Evolutionary conservation across 164 flowering plant genomes (phyloP), one percentile per base, ranked within the genome.

Genomic region (Taxillus chinensis): DNA sequence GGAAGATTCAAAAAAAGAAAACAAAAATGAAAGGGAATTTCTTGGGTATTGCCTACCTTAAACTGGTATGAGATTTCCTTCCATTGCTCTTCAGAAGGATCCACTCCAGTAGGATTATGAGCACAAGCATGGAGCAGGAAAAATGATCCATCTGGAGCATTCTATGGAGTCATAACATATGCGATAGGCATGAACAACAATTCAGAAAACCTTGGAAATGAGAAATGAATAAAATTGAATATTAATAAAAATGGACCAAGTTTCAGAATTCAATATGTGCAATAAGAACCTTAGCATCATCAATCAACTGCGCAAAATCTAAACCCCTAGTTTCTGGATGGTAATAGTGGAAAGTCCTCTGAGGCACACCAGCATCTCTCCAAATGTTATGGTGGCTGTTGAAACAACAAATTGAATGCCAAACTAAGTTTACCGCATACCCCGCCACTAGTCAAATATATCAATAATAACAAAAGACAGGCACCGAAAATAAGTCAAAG

Each of bases 91-190:
- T 82, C 95, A 48, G 97, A 54, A 62, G 99, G 99, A 77, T 93
- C 99, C 42, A 93, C 99, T 64, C 99, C 99, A 66, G 99, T 93
- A 63, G 99, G 99, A 75, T 93, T 93, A 68, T 93, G 99, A 69
- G 99, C 99, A 78, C 97, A 93, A 7, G 98, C 98, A 75, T 93
- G 98, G 61, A 93, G 90, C 67, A 93, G 77, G 75, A 92, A 86
- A 79, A 93, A 83, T 8, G 98, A 88, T 2, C 98, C 97, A 71
- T 76, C 81, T 64, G 99, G 99, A 64, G 99, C 97, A 86, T 86
- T 86, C 98, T 92, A 63, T 45, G 55, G n/a, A 60, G 5, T 68
- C 14, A 14, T 61, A 63, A 15, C 56, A 43, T 27, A 55, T n/a
- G 27, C 8, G 39, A 14, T 6, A 8, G 13, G n/a, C 39, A 12